Percentiles rank a stretch among this genome's conserved stretches.
phyloP scores from a whole-genome alignment of 2,329 filamentous ascomycete species.

The Apiospora marii region DNA sequence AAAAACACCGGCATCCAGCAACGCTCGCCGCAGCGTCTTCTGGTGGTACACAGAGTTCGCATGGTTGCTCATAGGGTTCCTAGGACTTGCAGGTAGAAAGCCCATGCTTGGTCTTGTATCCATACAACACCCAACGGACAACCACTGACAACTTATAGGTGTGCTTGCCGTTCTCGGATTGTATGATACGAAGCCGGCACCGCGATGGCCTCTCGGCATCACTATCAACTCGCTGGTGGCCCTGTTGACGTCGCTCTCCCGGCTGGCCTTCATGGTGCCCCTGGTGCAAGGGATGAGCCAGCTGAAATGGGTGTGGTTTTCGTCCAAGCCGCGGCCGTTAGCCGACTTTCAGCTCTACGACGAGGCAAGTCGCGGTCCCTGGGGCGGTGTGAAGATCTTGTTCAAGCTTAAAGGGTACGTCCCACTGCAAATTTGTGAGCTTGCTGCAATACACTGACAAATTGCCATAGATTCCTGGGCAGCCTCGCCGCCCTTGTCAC shows the following conservation, averaged over 20 bases:
- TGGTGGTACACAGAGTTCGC: slow-evolving; percentile 2
- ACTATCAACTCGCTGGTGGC: slow-evolving; percentile 18
- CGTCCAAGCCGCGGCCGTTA: slow-evolving; percentile 9
- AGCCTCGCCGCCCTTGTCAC: slow-evolving; percentile 2
- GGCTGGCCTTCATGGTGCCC: slow-evolving; percentile 16
- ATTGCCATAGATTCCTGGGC: not conserved
- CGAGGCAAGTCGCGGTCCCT: not conserved
- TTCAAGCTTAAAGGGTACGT: slow-evolving; percentile 18
- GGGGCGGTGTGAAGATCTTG: not conserved
- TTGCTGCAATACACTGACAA: not conserved
- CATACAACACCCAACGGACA: too few species aligned
- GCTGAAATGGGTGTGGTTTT: slow-evolving; percentile 19
- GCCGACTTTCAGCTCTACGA: slow-evolving; percentile 19
- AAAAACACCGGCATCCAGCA: not conserved
- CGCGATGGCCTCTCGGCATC: slow-evolving; percentile 16
- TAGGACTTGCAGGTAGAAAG: not conserved
- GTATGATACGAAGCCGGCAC: not conserved
- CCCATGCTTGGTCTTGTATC: not conserved
- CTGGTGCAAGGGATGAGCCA: slow-evolving; percentile 14
- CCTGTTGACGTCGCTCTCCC: slow-evolving; percentile 5
- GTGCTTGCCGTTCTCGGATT: not conserved
- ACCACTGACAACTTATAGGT: not conserved
- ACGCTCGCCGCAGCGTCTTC: not conserved
- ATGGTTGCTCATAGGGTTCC: not conserved
- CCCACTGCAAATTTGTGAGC: not conserved